Evolutionary conservation across 1,139 yeast genomes (phyloP).

Genomic region (Scheffersomyces illinoinensis): DNA sequence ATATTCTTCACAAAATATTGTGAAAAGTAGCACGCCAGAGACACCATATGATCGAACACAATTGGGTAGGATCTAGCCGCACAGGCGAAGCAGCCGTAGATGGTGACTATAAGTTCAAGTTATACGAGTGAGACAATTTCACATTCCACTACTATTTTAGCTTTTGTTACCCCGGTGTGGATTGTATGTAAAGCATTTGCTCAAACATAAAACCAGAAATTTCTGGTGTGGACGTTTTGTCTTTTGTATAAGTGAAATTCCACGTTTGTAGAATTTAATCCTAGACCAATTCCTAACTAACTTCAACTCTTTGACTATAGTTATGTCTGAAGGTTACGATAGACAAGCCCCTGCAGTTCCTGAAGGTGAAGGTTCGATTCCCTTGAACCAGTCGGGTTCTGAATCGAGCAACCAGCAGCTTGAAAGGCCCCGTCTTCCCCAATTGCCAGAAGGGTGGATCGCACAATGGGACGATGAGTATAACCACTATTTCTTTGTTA

Average conservation of each 20-base stretch:
- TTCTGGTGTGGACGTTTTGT: background rate
- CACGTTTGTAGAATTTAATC: background rate
- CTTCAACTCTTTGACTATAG: background rate
- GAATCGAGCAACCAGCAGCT: background rate
- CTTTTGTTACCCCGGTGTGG: background rate
- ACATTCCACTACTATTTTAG: background rate
- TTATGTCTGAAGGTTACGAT: background rate
- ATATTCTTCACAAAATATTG: background rate
- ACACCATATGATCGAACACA: background rate
- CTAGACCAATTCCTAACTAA: background rate
- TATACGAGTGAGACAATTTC: background rate
- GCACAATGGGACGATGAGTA: slow-evolving; percentile 33
- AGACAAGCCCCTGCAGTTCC: background rate
- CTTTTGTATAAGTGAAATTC: background rate
- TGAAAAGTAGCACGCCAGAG: background rate
- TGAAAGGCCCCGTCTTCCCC: slow-evolving; percentile 10
- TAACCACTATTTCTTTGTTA: slow-evolving; percentile 22
- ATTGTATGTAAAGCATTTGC: background rate
- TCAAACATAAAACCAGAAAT: background rate
- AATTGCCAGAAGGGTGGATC: slow-evolving; percentile 28
- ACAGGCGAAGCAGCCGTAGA: background rate
- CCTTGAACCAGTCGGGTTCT: background rate
- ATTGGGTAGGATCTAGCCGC: background rate
- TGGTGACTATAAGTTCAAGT: background rate
- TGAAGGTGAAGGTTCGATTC: background rate